Evolutionary conservation across 768 basidiomycete genomes (phyloP), one percentile per base, ranked within the genome.

Genomic region (Russula earlei): DNA sequence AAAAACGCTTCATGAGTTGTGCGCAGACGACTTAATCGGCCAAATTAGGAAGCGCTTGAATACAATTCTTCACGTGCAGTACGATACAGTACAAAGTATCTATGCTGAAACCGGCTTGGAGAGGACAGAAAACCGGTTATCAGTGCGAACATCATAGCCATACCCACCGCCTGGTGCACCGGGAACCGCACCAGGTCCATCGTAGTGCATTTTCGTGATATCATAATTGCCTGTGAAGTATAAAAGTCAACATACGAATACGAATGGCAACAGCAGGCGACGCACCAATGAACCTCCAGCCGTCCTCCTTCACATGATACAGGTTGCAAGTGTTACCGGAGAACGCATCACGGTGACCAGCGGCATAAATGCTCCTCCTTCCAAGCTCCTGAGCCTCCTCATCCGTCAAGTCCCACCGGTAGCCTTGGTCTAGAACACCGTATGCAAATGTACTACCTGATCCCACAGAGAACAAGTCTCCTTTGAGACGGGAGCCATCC

Each of bases 391-490:
- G 87, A 2, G 96, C 96, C 59, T 96, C 95, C 58, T 84, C 92
- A 55, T 90, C 91, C 20, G 84, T 81, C 57, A 99, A 72, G 67
- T 98, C 93, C 90, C 89, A 98, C 57, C 75, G 81, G 68, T 94
- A 93, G 12, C 87, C 93, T 71, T 96, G 94, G 70, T 98, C 96
- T 46, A 96, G 78, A 2, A 98, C 91, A 77, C 96, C 95, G 66
- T 98, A 98, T n/a, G 96, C 96, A 64, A 93, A 96, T 7, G 96
- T 97, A 68, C 89, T 91, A 65, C 96, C 96, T 4, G 95, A 97
- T 27, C 96, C 96, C 34, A 99, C 96, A 5, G 93, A 96, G 76
- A 99, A 99, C n/a, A 98, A 70, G 69, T 99, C 84, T 49, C 96
- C 96, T 68, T 94, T 95, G 47, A 98, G 76, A 29, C 96, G 86